phyloP scores from a whole-genome alignment of 2,329 filamentous ascomycete species.

The Aspergillus jensenii region DNA sequence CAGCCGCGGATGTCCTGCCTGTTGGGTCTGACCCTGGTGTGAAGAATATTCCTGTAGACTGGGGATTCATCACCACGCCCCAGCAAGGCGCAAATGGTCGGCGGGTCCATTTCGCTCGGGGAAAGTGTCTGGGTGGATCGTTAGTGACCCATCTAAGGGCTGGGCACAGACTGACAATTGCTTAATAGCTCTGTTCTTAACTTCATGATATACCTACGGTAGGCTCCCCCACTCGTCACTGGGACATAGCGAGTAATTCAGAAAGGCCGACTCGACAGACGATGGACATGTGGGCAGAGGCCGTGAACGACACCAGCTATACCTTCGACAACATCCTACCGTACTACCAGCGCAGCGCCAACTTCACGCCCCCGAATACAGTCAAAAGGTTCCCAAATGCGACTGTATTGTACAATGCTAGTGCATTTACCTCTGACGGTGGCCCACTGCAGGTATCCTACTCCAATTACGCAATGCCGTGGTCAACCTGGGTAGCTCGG shows the following conservation, averaged over 20 bases:
- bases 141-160: not conserved
- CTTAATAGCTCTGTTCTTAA: not conserved
- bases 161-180: not conserved
- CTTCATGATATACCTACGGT: conserved; percentile 8
- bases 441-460: conserved; percentile 45
- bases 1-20: conserved; percentile 19
- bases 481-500: conserved; percentile 39
- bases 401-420: conserved; percentile 14
- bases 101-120: conserved; percentile 26
- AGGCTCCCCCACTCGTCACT: too few species aligned
- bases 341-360: conserved; percentile 27
- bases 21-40: conserved; percentile 25
- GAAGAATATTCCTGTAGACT: conserved; percentile 16
- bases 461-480: conserved; percentile 41
- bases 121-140: conserved; percentile 6
- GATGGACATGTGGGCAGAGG: conserved; percentile 23
- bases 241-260: not conserved
- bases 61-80: conserved; percentile 24
- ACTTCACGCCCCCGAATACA: conserved; percentile 27
- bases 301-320: conserved; percentile 27
- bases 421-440: conserved; percentile 18
- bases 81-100: conserved; percentile 26
- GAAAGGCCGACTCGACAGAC: conserved; percentile 14
- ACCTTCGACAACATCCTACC: conserved; percentile 25
- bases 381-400: conserved; percentile 16